Conservation (phyloP, 331 rosid genomes). For the Rhamnella rubrinervis region DNA sequence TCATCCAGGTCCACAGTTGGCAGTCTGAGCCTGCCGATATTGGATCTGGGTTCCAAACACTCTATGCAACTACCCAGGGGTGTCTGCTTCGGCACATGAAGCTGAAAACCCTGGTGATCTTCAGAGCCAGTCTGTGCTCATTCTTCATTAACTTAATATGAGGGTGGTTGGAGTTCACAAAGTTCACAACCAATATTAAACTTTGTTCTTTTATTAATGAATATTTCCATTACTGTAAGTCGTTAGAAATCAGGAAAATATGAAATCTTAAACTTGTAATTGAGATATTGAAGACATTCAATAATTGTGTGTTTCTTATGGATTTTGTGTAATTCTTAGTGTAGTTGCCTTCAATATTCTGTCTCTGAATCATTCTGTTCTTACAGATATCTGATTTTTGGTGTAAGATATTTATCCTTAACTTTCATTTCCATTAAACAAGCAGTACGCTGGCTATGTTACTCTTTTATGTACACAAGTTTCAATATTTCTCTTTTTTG, state of each 20-base stretch:
- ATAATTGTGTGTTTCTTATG: background rate
- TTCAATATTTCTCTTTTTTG: constrained; percentile 5
- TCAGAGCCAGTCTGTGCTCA: constrained; percentile 30
- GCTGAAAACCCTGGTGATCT: constrained; percentile 62
- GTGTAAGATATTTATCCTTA: background rate
- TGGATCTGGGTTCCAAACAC: constrained; percentile 37
- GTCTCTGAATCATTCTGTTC: background rate
- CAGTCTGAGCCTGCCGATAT: constrained; percentile 46
- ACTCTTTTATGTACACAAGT: background rate
- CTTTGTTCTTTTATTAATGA: background rate
- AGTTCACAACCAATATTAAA: background rate
- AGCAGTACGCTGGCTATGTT: too few relatives aligned
- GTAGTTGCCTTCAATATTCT: background rate
- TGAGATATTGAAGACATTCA: background rate
- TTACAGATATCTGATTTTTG: background rate
- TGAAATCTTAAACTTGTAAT: constrained; percentile 2
- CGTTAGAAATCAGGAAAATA: background rate
- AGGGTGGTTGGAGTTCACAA: background rate
- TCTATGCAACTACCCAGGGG: constrained; percentile 37
- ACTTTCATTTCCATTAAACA: too few relatives aligned
- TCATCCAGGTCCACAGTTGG: constrained; percentile 56
- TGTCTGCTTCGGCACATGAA: constrained; percentile 55
- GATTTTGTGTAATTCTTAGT: background rate
- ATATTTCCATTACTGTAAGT: background rate
- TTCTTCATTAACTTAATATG: background rate